A percentile compares a stretch with the other conserved stretches of the same genome.
phyloP scores from a whole-genome alignment of 306 rosid genomes.

The Hylodesmum podocarpum region DNA sequence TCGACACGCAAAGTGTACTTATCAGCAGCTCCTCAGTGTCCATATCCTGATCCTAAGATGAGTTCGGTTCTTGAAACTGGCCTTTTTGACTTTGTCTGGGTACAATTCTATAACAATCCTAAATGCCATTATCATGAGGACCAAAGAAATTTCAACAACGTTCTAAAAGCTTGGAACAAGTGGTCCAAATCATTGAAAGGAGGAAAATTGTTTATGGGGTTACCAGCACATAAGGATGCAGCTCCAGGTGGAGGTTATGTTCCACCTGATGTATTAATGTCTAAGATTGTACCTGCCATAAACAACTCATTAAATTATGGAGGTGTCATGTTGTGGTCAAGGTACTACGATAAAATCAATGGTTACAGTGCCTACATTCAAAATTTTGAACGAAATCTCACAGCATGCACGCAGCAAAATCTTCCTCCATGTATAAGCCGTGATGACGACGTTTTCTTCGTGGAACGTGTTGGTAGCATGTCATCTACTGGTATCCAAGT shows the following conservation, averaged over 20 bases:
- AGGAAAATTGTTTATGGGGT: conserved; percentile 44
- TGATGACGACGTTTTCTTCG: not conserved
- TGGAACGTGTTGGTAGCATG: conserved; percentile 25
- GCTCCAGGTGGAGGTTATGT: conserved; percentile 42
- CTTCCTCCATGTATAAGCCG: not conserved
- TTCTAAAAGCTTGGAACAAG: conserved; percentile 38
- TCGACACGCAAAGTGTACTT: conserved; percentile 26
- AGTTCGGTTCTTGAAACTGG: conserved; percentile 17
- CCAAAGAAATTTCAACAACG: not conserved
- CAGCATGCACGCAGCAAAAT: not conserved
- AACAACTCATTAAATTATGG: conserved; percentile 46
- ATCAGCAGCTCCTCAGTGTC: conserved; percentile 55
- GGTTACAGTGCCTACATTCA: conserved; percentile 35
- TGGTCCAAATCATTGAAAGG: conserved; percentile 43
- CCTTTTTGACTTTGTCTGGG: conserved; percentile 52
- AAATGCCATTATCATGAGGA: conserved; percentile 35
- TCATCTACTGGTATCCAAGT: not conserved
- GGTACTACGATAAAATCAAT: conserved; percentile 35
- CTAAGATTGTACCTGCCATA: conserved; percentile 43
- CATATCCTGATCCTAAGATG: conserved; percentile 33
- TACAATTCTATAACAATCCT: conserved; percentile 45
- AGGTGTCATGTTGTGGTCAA: conserved; percentile 66
- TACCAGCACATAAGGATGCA: conserved; percentile 37
- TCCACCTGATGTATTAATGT: conserved; percentile 35
- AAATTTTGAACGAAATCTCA: not conserved